Evolutionary conservation across 176 grass and related monocot genomes (phyloP).

Genomic region (Bothriochloa decipiens): DNA sequence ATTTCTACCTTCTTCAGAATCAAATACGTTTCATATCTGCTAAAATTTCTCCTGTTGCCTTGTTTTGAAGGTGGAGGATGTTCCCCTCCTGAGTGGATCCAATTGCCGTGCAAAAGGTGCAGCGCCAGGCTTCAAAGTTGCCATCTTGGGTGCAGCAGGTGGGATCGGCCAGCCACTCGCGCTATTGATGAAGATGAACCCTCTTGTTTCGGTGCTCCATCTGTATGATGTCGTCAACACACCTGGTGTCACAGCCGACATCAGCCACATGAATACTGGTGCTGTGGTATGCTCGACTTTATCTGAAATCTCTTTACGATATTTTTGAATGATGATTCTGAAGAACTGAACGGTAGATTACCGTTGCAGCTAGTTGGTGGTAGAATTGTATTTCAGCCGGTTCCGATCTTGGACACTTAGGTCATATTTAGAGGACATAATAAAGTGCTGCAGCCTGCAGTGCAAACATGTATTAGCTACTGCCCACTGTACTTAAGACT

Average conservation of each 20-base stretch:
- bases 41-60: conserved; percentile 14
- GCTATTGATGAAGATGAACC: conserved; percentile 92
- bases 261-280: conserved; percentile 92
- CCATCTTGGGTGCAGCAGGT: conserved; percentile 78
- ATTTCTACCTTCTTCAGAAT: background rate
- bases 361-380: background rate
- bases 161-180: conserved; percentile 88
- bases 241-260: conserved; percentile 86
- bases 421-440: background rate
- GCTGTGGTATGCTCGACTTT: conserved; percentile 62
- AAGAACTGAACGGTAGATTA: background rate
- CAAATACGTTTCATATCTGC: background rate
- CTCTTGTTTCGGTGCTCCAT: conserved; percentile 80
- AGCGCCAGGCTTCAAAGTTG: conserved; percentile 80
- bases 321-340: background rate
- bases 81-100: conserved; percentile 42
- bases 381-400: background rate
- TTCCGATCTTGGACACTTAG: background rate
- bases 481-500: background rate
- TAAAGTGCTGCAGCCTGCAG: background rate
- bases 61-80: conserved; percentile 59
- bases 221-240: conserved; percentile 88
- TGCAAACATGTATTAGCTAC: background rate
- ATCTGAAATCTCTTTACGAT: background rate
- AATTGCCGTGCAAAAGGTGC: conserved; percentile 81